Base-by-base conservation (phyloP, 331 rosid species). In the Quercus tomentella region DNA sequence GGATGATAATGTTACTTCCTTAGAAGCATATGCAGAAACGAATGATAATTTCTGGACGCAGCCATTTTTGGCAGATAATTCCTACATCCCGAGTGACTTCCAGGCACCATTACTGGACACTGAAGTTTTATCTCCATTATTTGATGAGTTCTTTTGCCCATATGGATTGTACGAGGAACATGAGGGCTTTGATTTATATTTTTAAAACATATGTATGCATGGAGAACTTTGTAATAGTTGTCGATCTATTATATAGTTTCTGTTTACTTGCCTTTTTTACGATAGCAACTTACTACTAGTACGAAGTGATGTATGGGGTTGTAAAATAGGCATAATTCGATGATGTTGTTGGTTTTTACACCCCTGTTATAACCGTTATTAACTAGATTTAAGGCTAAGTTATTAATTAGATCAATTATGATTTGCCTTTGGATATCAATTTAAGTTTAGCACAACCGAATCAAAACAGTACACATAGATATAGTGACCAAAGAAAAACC, bases 41-140 rank as follows among this genome's bases (percentile, higher is more conserved):
- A 56, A 71, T 35, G 87, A 79, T 22, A 70, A 69, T 61, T 87
- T 92, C 77, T 89, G 89, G 94, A 76, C 88, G 26, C 70, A 88
- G 35, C 87, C 92, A 65, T 87, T 73, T 75, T 56, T 77, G 58
- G 60, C 49, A 9, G 91, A 90, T 68, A 56, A 79, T 74, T 86
- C 74, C 31, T 74, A 77, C 37, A 22, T 70, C 52, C 75, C 80
- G 31, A 49, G 20, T 21, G 77, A 77, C 26, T 12, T 57, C 20
- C 56, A 12, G 1, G 43, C 76, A 0, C 75, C 81, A 3, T 58
- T 31, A n/a, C 57, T 18, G 69, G 92, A 82, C 57, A 70, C 77
- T 4, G 89, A 86, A 37, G 79, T 70, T 81, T 54, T 78, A 22
- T 60, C 62, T 74, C 68, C 82, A 3, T 30, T 67, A 5, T 81